phyloP scores from a whole-genome alignment of 176 grass and related monocot genomes.

The Thalia dealbata region DNA sequence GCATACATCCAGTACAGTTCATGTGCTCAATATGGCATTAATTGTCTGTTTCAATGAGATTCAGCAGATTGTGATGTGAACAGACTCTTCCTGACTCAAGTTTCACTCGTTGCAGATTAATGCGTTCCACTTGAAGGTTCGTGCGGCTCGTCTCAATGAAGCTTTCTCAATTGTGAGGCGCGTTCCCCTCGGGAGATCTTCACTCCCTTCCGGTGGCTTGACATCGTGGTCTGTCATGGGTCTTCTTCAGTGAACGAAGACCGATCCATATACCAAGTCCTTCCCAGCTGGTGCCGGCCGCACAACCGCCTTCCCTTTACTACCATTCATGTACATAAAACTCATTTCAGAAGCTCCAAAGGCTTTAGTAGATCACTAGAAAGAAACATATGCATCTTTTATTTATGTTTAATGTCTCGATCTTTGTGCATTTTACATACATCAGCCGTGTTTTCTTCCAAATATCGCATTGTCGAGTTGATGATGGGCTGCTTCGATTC shows the following conservation, averaged over 20 bases:
- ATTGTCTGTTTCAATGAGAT: too few species aligned
- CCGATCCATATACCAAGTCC: background rate
- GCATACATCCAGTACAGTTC: too few species aligned
- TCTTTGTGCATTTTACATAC: too few species aligned
- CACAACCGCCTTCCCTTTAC: background rate
- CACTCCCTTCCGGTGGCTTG: conserved; percentile 46
- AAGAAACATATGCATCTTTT: too few species aligned
- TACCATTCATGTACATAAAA: background rate
- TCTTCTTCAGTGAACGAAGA: conserved; percentile 26
- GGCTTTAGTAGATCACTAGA: background rate
- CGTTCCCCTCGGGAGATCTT: conserved; percentile 37
- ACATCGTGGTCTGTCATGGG: conserved; percentile 63
- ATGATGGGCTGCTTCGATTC: too few species aligned
- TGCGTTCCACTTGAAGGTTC: conserved; percentile 55
- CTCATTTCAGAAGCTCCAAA: background rate
- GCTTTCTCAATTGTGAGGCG: conserved; percentile 38
- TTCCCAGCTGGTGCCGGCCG: too few species aligned
- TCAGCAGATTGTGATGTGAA: background rate
- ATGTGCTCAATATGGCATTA: too few species aligned
- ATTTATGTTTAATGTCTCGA: too few species aligned
- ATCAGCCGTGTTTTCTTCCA: too few species aligned
- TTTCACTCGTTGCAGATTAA: conserved; percentile 36
- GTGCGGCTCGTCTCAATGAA: conserved; percentile 52
- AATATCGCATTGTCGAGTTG: too few species aligned
- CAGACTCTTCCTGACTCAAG: background rate